Evolutionary conservation across 108 stramenopile genomes (phyloP).

Genomic region (Skeletonema tropicum): DNA sequence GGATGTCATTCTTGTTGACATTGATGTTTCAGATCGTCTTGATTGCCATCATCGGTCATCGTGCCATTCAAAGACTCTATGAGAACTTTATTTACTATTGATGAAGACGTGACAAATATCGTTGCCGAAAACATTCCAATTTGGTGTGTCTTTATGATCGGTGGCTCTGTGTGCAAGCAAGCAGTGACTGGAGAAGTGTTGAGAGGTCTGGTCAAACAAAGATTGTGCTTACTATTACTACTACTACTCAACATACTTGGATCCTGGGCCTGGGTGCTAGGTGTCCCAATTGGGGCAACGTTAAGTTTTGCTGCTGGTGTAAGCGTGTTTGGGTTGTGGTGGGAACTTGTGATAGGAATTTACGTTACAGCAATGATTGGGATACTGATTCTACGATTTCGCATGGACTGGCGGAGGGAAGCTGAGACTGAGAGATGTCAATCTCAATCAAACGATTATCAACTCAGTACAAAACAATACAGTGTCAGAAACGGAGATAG

Average conservation of each 20-base stretch:
- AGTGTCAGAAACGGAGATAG: background rate
- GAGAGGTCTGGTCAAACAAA: slow-evolving; percentile 10
- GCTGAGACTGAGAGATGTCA: too few relatives aligned
- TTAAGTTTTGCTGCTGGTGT: background rate
- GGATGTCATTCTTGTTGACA: slow-evolving; percentile 13
- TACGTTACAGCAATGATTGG: slow-evolving; percentile 17
- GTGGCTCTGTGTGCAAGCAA: slow-evolving; percentile 43
- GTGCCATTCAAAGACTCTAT: slow-evolving; percentile 14
- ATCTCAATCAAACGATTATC: background rate
- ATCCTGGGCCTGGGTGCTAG: slow-evolving; percentile 11
- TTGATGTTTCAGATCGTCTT: slow-evolving; percentile 14
- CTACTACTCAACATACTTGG: slow-evolving; percentile 6
- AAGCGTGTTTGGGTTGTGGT: slow-evolving; percentile 23
- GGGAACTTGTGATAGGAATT: slow-evolving; percentile 26
- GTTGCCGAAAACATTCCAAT: slow-evolving; percentile 31
- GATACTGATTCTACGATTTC: slow-evolving; percentile 11
- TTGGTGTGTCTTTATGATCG: slow-evolving; percentile 46
- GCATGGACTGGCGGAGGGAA: slow-evolving; percentile 14
- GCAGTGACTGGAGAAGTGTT: slow-evolving; percentile 34
- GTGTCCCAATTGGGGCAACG: background rate
- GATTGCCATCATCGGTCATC: slow-evolving; percentile 13
- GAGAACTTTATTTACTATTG: slow-evolving; percentile 32
- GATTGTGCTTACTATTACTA: too few relatives aligned
- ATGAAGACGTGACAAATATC: slow-evolving; percentile 32
- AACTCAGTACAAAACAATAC: background rate